These are phyloP conservation scores for Botrytis cinerea DNA, from an alignment of 2,329 filamentous ascomycete species.

Conservation along the genomic window DNA sequence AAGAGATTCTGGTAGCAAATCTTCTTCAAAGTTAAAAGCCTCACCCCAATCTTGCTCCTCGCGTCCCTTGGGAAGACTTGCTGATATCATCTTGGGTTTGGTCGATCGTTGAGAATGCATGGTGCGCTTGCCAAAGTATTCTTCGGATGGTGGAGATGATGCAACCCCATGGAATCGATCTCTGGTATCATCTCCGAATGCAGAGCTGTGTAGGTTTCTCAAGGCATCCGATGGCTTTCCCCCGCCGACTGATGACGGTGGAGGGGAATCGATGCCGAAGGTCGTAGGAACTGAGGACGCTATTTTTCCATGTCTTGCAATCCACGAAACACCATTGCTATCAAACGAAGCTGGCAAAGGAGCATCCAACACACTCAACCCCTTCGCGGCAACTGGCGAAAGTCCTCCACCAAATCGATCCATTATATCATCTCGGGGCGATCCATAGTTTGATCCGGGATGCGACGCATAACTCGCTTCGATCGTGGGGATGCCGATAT, in stretches of 20 bases:
- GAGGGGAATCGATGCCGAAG: slow-evolving; percentile 85
- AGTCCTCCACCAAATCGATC: slow-evolving; percentile 68
- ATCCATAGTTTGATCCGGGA: slow-evolving; percentile 69
- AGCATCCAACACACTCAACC: slow-evolving; percentile 87
- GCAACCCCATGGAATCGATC: slow-evolving; percentile 61
- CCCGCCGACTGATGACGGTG: slow-evolving; percentile 65
- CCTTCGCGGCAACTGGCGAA: slow-evolving; percentile 71
- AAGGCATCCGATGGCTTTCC: slow-evolving; percentile 65
- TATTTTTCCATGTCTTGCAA: slow-evolving; percentile 84
- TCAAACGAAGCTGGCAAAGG: slow-evolving; percentile 94
- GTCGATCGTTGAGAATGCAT: slow-evolving; percentile 69
- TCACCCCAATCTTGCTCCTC: slow-evolving; percentile 64
- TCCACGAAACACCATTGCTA: slow-evolving; percentile 91
- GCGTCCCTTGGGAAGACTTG: slow-evolving; percentile 66
- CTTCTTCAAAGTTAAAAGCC: slow-evolving; percentile 82
- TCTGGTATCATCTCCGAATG: slow-evolving; percentile 60
- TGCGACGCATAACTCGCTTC: slow-evolving; percentile 57
- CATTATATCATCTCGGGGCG: slow-evolving; percentile 67
- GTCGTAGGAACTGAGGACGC: slow-evolving; percentile 91
- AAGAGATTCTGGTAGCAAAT: slow-evolving; percentile 75
- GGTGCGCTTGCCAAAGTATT: slow-evolving; percentile 69
- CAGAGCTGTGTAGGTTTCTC: slow-evolving; percentile 65
- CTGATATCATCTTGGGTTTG: slow-evolving; percentile 67
- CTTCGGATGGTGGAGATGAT: slow-evolving; percentile 51
- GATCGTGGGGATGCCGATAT: slow-evolving; percentile 50